Conservation (phyloP, 805 yeast species). For the Candida xiaguanensis region DNA sequence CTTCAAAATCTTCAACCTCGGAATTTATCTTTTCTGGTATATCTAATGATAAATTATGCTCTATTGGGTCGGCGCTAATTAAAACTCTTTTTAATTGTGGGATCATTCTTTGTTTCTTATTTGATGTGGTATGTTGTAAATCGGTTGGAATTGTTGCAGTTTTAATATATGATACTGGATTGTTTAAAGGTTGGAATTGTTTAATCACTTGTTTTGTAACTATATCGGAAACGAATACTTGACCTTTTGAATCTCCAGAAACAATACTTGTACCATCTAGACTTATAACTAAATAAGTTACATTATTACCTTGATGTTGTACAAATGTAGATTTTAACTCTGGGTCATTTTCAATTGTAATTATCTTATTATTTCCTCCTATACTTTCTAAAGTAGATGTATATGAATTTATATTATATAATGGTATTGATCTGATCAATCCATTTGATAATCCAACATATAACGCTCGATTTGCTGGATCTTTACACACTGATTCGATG, state of each 20-base stretch:
- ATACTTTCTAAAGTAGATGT: constrained; percentile 49
- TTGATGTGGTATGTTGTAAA: constrained; percentile 11
- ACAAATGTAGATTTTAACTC: constrained; percentile 49
- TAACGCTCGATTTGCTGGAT: constrained; percentile 73
- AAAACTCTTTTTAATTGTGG: constrained; percentile 65
- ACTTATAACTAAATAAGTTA: constrained; percentile 56
- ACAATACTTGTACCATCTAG: constrained; percentile 71
- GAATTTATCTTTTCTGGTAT: constrained; percentile 12
- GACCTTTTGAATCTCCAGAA: constrained; percentile 74
- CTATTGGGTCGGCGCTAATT: constrained; percentile 33
- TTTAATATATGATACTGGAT: constrained; percentile 30
- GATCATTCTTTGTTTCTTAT: constrained; percentile 43
- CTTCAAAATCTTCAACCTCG: constrained; percentile 33
- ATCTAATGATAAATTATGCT: constrained; percentile 43
- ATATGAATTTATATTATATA: constrained; percentile 37
- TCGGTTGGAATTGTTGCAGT: constrained; percentile 18
- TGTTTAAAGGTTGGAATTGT: constrained; percentile 43
- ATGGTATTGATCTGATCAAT: constrained; percentile 49
- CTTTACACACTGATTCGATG: constrained; percentile 57
- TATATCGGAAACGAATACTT: constrained; percentile 63
- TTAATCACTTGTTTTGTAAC: constrained; percentile 65
- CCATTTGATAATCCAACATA: constrained; percentile 73
- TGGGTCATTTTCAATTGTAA: constrained; percentile 49
- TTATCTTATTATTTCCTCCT: constrained; percentile 55
- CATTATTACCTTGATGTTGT: constrained; percentile 37